phyloP scores from a whole-genome alignment of 371 early-diverging fungal species.

The Mortierella sp. region DNA sequence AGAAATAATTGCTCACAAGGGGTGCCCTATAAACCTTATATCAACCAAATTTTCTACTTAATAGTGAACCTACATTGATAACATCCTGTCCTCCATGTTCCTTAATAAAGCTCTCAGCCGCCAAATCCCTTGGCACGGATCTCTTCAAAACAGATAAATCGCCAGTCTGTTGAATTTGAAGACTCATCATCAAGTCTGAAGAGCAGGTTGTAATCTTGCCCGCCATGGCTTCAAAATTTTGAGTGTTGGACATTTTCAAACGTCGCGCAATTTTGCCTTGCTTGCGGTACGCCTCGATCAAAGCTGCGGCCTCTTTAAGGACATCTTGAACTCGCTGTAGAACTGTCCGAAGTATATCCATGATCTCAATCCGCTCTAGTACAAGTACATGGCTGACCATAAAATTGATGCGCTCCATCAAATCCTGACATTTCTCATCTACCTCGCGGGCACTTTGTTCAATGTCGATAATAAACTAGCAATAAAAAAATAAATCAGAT shows the following conservation, averaged over 20 bases:
- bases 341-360: slow-evolving; percentile 48
- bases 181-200: slow-evolving; percentile 61
- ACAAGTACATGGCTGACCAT: slow-evolving; percentile 61
- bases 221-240: slow-evolving; percentile 56
- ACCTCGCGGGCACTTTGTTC: slow-evolving; percentile 60
- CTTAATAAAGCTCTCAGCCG: slow-evolving; percentile 57
- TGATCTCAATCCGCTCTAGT: slow-evolving; percentile 50
- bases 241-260: slow-evolving; percentile 60
- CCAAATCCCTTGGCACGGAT: slow-evolving; percentile 47
- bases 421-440: slow-evolving; percentile 60
- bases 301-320: slow-evolving; percentile 56
- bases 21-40: too few species aligned
- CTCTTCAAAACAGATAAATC: slow-evolving; percentile 57
- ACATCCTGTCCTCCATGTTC: slow-evolving; percentile 54
- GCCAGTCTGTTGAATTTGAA: slow-evolving; percentile 64
- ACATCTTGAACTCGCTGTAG: slow-evolving; percentile 51
- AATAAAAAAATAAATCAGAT: neutral
- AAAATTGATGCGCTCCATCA: slow-evolving; percentile 64
- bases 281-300: slow-evolving; percentile 61
- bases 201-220: slow-evolving; percentile 50
- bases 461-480: slow-evolving; percentile 58
- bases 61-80: slow-evolving; percentile 34
- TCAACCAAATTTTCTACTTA: neutral
- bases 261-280: slow-evolving; percentile 61
- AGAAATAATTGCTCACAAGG: too few species aligned